These are phyloP conservation scores for Mycena leptocephala DNA, from an alignment of 768 basidiomycete genomes.

Conservation along the genomic window DNA sequence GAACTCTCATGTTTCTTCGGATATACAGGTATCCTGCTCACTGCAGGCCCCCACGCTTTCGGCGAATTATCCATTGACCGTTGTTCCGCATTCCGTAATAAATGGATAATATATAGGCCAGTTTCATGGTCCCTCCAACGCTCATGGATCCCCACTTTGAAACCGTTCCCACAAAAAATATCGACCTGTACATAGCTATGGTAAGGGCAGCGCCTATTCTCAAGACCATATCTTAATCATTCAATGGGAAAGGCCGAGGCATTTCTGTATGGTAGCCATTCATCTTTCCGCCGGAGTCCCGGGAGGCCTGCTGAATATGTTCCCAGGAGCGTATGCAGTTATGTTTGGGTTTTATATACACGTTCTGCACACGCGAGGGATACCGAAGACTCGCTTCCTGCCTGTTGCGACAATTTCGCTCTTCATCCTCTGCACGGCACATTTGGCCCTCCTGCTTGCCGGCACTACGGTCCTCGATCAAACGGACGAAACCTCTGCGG, in stretches of 20 bases:
- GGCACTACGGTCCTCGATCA: neutral
- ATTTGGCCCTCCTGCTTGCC: slow-evolving; percentile 10
- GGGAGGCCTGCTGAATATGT: neutral
- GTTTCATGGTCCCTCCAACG: neutral
- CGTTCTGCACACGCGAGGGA: neutral
- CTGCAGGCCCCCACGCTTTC: neutral
- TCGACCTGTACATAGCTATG: slow-evolving; percentile 4
- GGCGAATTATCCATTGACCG: neutral
- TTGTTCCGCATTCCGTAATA: neutral
- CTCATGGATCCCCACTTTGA: neutral
- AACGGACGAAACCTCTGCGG: neutral
- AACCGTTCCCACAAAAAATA: neutral
- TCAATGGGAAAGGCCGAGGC: neutral
- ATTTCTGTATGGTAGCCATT: slow-evolving; percentile 8
- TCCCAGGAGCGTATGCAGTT: slow-evolving; percentile 4
- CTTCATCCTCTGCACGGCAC: slow-evolving; percentile 13
- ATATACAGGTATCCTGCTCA: neutral
- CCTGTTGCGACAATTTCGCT: neutral
- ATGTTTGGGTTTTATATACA: slow-evolving; percentile 19
- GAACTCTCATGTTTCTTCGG: neutral
- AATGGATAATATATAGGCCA: neutral
- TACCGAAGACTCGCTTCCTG: neutral
- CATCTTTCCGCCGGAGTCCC: neutral
- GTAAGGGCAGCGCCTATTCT: neutral
- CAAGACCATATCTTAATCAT: neutral